Conservation (phyloP, 2,329 filamentous ascomycete species). For the Aureobasidium sp. region DNA sequence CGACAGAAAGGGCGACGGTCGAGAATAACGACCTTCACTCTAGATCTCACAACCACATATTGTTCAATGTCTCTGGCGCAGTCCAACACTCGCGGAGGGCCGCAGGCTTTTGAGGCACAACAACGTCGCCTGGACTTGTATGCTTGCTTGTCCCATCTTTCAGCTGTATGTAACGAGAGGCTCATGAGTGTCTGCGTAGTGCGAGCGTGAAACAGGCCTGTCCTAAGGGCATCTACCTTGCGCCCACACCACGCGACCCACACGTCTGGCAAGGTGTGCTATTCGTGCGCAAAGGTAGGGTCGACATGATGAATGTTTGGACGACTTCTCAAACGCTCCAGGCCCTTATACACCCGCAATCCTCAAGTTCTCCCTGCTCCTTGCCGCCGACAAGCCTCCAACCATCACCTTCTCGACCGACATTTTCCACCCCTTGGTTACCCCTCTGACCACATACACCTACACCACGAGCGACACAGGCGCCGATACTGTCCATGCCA, state of each 20-base stretch:
- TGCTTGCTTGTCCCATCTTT: conserved; percentile 1
- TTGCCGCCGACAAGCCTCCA: conserved; percentile 72
- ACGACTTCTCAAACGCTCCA: conserved; percentile 31
- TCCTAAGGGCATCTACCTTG: conserved; percentile 81
- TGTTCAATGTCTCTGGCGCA: conserved; percentile 7
- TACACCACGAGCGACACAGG: conserved; percentile 74
- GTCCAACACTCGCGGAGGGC: conserved; percentile 7
- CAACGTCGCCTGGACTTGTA: conserved; percentile 17
- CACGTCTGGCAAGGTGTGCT: conserved; percentile 84
- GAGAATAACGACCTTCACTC: not conserved
- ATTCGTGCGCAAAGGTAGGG: conserved; percentile 76
- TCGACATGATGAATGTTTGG: conserved; percentile 3
- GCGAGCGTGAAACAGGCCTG: conserved; percentile 48
- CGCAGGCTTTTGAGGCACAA: conserved; percentile 14
- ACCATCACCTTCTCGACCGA: conserved; percentile 84
- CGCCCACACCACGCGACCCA: conserved; percentile 71
- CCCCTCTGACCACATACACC: conserved; percentile 88
- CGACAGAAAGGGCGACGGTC: not conserved
- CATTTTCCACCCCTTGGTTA: conserved; percentile 89
- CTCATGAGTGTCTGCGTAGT: conserved; percentile 11
- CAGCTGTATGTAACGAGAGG: not conserved
- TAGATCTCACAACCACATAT: not conserved
- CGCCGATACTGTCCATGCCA: conserved; percentile 71
- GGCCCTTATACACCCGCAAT: conserved; percentile 85
- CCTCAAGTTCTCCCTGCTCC: conserved; percentile 83